phyloP scores from a whole-genome alignment of 805 yeast genomes.

The Starmera amethionina region DNA sequence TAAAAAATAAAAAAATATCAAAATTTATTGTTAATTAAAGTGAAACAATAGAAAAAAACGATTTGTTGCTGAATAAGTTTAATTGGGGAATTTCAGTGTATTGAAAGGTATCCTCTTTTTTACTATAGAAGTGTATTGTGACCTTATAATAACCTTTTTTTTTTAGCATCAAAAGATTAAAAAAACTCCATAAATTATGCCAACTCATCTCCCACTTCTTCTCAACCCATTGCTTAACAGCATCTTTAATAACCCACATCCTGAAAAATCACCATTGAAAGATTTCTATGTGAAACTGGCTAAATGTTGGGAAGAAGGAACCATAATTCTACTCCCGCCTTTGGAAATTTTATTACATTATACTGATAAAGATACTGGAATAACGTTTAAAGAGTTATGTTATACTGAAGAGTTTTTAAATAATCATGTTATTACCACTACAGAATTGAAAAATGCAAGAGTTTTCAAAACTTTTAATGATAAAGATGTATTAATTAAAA shows the following conservation, averaged over 20 bases:
- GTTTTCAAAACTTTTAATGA: conserved; percentile 45
- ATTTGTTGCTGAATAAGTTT: no score
- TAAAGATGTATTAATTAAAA: conserved; percentile 44
- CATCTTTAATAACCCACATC: conserved; percentile 55
- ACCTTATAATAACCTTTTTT: no score
- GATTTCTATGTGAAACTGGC: conserved; percentile 35
- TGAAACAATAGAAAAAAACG: no score
- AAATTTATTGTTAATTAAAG: no score
- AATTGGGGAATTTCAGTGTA: no score
- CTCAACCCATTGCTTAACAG: conserved; percentile 57
- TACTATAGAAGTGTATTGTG: no score
- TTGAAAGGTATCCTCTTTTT: no score
- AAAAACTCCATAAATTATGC: conserved; percentile 8
- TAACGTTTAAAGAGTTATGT: conserved; percentile 41
- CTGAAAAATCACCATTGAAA: conserved; percentile 34
- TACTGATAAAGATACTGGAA: conserved; percentile 27
- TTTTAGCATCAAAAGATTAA: no score
- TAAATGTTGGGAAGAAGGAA: conserved; percentile 25
- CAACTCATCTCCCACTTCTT: conserved; percentile 40
- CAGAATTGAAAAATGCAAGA: conserved; percentile 22
- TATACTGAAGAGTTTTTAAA: conserved; percentile 49
- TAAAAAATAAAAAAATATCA: no score
- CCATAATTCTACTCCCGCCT: conserved; percentile 61
- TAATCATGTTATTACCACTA: conserved; percentile 46
- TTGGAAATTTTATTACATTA: conserved; percentile 32